Evolutionary conservation across 306 rosid genomes (phyloP).

Genomic region (Castanea mollissima): DNA sequence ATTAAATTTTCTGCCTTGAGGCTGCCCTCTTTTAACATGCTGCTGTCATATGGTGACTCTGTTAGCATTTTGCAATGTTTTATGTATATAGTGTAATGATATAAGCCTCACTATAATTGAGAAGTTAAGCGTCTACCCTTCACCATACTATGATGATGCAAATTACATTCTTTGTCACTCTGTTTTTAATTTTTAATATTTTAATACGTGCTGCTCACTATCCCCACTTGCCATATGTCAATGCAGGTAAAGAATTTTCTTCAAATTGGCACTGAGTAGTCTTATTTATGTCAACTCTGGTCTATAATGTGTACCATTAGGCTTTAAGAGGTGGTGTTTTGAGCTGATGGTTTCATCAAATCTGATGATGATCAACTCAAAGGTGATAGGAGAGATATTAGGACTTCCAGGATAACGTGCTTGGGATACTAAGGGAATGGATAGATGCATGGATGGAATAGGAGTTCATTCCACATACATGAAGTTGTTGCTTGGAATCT

Average conservation of each 20-base stretch:
- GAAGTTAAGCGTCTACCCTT: not conserved
- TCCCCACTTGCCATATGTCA: not conserved
- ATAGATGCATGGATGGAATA: not conserved
- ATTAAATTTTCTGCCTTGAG: not conserved
- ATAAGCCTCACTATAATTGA: not conserved
- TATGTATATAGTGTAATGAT: not conserved
- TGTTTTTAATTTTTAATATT: too few relatives aligned
- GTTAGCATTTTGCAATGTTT: not conserved
- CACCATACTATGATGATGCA: not conserved
- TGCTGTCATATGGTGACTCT: not conserved
- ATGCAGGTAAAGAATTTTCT: not conserved
- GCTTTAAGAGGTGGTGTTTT: not conserved
- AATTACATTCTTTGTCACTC: not conserved
- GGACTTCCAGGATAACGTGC: not conserved
- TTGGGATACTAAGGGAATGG: not conserved
- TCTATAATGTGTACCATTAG: not conserved
- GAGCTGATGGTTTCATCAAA: not conserved
- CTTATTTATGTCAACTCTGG: not conserved
- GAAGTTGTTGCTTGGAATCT: not conserved
- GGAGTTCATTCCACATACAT: not conserved
- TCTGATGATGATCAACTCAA: not conserved
- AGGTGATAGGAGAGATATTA: not conserved
- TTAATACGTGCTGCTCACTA: not conserved
- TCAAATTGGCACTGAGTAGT: not conserved
- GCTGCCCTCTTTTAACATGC: not conserved